A percentile compares a stretch with the other conserved stretches of the same genome.
These are phyloP conservation scores for Elsinoe arachidis DNA, from an alignment of 2,329 filamentous ascomycete genomes.

Conservation along the genomic window DNA sequence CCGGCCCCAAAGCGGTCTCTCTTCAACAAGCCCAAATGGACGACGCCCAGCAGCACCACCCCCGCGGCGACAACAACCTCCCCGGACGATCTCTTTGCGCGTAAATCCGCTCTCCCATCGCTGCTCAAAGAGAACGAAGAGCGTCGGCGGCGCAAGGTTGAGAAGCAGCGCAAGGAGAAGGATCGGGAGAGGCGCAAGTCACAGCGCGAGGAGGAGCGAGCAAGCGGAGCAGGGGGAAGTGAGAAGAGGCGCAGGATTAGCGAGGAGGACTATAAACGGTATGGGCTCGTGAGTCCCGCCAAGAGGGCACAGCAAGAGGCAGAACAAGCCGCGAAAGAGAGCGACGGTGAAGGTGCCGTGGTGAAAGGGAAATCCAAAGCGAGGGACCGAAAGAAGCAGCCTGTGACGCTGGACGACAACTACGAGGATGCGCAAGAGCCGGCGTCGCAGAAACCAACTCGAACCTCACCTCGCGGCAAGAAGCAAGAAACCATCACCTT, in stretches of 20 bases:
- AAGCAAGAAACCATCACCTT: conserved; percentile 10
- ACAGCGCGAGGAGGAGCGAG: conserved; percentile 25
- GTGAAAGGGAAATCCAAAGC: neutral
- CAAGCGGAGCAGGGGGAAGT: conserved; percentile 18
- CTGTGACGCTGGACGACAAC: neutral
- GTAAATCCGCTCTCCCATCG: neutral
- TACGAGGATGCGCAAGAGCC: too few relatives aligned
- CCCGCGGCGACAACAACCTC: neutral
- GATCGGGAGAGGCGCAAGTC: conserved; percentile 23
- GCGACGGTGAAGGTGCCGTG: neutral
- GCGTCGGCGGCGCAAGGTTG: conserved; percentile 23
- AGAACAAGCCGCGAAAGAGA: neutral
- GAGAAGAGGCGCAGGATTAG: conserved; percentile 16
- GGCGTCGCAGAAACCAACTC: too few relatives aligned
- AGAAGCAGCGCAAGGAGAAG: conserved; percentile 23
- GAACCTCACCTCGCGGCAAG: neutral
- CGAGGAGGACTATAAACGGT: neutral
- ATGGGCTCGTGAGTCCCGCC: conserved; percentile 9
- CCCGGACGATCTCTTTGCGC: conserved; percentile 13
- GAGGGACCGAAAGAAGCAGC: neutral
- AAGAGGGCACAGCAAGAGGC: conserved; percentile 1
- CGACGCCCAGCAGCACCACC: neutral
- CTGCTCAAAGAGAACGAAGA: conserved; percentile 31
- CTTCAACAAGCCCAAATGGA: conserved; percentile 16
- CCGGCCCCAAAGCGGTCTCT: conserved; percentile 12